Conservation (phyloP, 1,139 yeast species). For the Yamadazyma diddensiae region DNA sequence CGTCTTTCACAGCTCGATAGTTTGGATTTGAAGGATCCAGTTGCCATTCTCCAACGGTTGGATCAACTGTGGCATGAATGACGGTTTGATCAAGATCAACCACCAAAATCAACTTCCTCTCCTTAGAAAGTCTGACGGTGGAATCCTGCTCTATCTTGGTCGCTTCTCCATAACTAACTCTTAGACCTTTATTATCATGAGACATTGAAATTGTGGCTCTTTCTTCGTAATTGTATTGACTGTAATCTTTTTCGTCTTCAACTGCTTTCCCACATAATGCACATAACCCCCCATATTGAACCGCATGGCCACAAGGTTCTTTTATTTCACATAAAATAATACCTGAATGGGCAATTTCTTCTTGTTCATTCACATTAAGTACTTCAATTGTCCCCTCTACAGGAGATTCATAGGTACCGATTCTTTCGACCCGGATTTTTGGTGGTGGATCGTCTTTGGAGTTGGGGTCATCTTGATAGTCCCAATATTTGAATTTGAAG, state of each 20-base stretch:
- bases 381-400: conserved; percentile 64
- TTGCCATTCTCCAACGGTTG: conserved; percentile 97
- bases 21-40: conserved; percentile 82
- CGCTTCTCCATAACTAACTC: conserved; percentile 84
- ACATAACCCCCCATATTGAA: conserved; percentile 95
- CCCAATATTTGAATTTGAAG: conserved; percentile 66
- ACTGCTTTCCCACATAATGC: conserved; percentile 87
- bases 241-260: conserved; percentile 78
- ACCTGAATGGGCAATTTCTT: conserved; percentile 53
- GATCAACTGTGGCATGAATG: conserved; percentile 96
- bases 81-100: conserved; percentile 98
- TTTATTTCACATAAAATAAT: conserved; percentile 52
- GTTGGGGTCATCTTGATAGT: conserved; percentile 58
- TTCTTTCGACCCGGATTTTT: conserved; percentile 53
- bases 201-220: conserved; percentile 87
- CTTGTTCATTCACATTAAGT: conserved; percentile 54
- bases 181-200: conserved; percentile 83
- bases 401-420: conserved; percentile 79
- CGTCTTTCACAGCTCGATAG: conserved; percentile 80
- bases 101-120: conserved; percentile 75
- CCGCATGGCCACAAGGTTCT: conserved; percentile 90
- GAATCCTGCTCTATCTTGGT: conserved; percentile 72
- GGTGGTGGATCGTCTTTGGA: conserved; percentile 42
- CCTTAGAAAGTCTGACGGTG: conserved; percentile 57
- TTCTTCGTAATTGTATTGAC: conserved; percentile 69